phyloP scores from a whole-genome alignment of 2,329 filamentous ascomycete genomes.

The Bipolaris oryzae region DNA sequence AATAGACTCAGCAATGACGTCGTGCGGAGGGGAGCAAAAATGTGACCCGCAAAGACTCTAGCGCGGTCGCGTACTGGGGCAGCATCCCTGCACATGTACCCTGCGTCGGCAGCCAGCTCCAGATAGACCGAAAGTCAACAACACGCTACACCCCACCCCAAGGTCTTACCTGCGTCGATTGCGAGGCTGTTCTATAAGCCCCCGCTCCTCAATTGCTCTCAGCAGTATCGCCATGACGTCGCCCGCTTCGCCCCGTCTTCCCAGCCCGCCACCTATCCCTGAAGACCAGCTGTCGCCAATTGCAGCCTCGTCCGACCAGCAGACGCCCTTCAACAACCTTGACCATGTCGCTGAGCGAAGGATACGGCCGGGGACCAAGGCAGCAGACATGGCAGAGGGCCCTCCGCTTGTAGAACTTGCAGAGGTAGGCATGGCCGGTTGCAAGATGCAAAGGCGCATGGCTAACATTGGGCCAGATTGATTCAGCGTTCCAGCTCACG shows the following conservation, averaged over 20 bases:
- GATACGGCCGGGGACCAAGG: conserved; percentile 89
- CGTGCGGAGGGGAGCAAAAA: conserved; percentile 13
- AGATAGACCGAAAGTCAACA: conserved; percentile 19
- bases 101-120: conserved; percentile 20
- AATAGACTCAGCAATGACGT: conserved; percentile 8
- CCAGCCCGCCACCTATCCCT: conserved; percentile 90
- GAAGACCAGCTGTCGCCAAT: conserved; percentile 91
- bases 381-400: conserved; percentile 90
- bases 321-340: conserved; percentile 58
- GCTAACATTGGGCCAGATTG: conserved; percentile 66
- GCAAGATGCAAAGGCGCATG: conserved; percentile 5
- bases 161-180: neutral
- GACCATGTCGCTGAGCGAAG: conserved; percentile 79
- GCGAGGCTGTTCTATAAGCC: neutral
- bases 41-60: conserved; percentile 7
- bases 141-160: conserved; percentile 14
- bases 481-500: conserved; percentile 95
- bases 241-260: conserved; percentile 78
- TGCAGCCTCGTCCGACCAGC: conserved; percentile 65
- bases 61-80: conserved; percentile 7
- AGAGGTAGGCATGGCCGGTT: conserved; percentile 65
- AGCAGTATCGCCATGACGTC: conserved; percentile 28
- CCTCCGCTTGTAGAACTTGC: conserved; percentile 85
- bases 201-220: neutral
- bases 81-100: conserved; percentile 25